phyloP scores from a whole-genome alignment of 257 asterid genomes.

The Petunia axillaris region DNA sequence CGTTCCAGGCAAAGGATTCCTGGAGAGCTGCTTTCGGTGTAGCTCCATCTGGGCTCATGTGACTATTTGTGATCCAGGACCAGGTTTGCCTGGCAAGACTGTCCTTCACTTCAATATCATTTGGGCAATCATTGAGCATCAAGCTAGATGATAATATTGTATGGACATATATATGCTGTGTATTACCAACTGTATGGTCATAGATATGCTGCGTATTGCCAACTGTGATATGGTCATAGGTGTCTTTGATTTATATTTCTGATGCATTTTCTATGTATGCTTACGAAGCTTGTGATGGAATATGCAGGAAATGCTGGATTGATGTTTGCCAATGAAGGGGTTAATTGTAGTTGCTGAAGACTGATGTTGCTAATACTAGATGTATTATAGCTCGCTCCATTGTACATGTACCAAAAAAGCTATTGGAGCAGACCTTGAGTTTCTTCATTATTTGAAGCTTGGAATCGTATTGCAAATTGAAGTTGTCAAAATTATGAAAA shows the following conservation, averaged over 20 bases:
- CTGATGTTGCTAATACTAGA: background rate
- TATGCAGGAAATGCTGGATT: background rate
- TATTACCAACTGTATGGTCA: no score
- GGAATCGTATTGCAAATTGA: background rate
- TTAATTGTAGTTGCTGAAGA: background rate
- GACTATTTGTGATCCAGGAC: no score
- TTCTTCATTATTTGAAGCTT: background rate
- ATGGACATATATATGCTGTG: background rate
- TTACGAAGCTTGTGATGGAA: slow-evolving; percentile 7
- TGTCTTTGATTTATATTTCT: background rate
- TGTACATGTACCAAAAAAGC: background rate
- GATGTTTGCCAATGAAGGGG: background rate
- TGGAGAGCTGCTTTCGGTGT: no score
- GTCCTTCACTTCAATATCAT: background rate
- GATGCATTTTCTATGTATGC: background rate
- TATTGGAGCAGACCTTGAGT: background rate
- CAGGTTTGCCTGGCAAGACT: no score
- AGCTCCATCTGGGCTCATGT: no score
- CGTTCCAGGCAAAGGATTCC: no score
- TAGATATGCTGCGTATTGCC: background rate
- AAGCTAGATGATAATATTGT: background rate
- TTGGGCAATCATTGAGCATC: background rate
- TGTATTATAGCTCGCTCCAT: background rate
- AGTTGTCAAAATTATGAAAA: background rate
- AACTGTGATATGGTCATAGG: background rate